phyloP scores from a whole-genome alignment of 176 grass and related monocot genomes.

The Bonia amplexicaulis region DNA sequence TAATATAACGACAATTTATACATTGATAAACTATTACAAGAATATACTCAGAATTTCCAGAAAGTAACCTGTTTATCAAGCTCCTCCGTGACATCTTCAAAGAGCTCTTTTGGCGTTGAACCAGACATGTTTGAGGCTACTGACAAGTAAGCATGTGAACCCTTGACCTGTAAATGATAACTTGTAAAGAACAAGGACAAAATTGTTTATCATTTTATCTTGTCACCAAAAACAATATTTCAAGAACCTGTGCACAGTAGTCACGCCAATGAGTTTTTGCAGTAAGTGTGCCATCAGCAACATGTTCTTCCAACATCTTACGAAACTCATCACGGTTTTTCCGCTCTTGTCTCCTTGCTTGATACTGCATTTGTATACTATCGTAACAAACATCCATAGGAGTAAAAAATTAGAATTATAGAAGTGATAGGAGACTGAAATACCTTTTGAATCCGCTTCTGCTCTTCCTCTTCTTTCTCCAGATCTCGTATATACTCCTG shows the following conservation, averaged over 20 bases:
- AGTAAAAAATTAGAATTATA: neutral
- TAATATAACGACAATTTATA: neutral
- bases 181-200: conserved; percentile 17
- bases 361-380: conserved; percentile 38
- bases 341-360: conserved; percentile 70
- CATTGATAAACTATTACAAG: neutral
- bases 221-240: conserved; percentile 8
- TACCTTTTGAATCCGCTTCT: conserved; percentile 81
- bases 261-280: conserved; percentile 93
- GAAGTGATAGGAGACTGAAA: neutral
- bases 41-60: conserved; percentile 10
- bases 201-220: neutral
- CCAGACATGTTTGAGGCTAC: conserved; percentile 75
- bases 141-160: conserved; percentile 58
- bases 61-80: conserved; percentile 82
- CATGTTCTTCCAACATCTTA: conserved; percentile 87
- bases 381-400: neutral
- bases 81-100: conserved; percentile 84
- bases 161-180: conserved; percentile 69
- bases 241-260: conserved; percentile 69
- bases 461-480: conserved; percentile 37
- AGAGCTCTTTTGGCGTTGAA: conserved; percentile 81
- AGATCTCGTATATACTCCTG: conserved; percentile 52
- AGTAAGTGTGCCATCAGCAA: conserved; percentile 58
- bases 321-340: conserved; percentile 90